Evolutionary conservation across 352 stramenopile species (phyloP).

Genomic region (Phytophthora capsici): DNA sequence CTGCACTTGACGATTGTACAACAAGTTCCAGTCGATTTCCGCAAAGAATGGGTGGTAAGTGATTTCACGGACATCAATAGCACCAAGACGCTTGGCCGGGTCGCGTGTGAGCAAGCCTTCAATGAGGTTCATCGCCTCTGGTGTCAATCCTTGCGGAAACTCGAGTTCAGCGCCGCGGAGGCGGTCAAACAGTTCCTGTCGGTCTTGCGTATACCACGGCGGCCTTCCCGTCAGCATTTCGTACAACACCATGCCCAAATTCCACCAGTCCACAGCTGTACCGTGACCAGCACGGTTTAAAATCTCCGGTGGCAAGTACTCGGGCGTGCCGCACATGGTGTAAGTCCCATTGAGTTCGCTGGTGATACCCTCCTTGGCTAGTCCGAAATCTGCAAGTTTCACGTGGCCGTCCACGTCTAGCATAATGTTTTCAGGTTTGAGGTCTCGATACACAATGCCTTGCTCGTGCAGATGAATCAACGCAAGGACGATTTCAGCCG

Average conservation of each 20-base stretch:
- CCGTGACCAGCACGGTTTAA: constrained; percentile 80
- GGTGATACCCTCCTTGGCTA: constrained; percentile 81
- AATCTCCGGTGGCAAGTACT: constrained; percentile 87
- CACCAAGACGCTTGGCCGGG: constrained; percentile 91
- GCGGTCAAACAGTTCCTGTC: constrained; percentile 74
- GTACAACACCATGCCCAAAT: constrained; percentile 85
- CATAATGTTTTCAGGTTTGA: constrained; percentile 91
- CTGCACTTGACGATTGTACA: constrained; percentile 79
- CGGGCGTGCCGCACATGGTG: constrained; percentile 88
- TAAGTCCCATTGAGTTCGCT: constrained; percentile 78
- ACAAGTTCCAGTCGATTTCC: constrained; percentile 82
- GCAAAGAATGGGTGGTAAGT: constrained; percentile 86
- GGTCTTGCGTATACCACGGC: constrained; percentile 85
- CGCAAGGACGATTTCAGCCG: constrained; percentile 84
- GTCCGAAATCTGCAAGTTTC: constrained; percentile 82
- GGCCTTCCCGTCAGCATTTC: constrained; percentile 82
- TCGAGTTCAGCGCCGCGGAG: constrained; percentile 72
- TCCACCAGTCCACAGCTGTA: constrained; percentile 88
- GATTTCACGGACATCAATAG: constrained; percentile 77
- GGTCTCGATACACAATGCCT: constrained; percentile 82
- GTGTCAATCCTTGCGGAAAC: constrained; percentile 73
- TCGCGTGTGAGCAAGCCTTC: constrained; percentile 92
- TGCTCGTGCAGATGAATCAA: constrained; percentile 88
- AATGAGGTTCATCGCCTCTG: constrained; percentile 80
- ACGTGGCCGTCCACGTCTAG: constrained; percentile 85